Evolutionary conservation across 345 rosid genomes (phyloP).

Genomic region (Eucalyptus curtisii): DNA sequence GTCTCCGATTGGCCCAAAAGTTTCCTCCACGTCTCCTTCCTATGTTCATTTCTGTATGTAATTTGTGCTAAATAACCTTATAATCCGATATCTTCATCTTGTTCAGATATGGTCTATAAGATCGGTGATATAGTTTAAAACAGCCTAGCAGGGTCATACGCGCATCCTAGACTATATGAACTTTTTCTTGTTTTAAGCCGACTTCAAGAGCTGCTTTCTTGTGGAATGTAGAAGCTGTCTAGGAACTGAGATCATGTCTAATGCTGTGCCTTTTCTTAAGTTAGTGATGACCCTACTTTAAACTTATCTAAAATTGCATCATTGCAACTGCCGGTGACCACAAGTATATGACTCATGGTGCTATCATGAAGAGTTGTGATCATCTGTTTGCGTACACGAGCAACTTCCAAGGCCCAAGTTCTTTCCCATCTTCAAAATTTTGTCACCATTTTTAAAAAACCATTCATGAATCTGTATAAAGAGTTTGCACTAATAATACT

Average conservation of each 20-base stretch:
- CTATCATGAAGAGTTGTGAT: neutral
- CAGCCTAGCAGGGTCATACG: neutral
- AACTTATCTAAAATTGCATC: neutral
- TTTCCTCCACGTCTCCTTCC: neutral
- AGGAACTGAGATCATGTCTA: neutral
- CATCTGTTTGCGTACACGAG: neutral
- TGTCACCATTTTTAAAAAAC: no score
- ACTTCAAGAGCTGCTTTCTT: neutral
- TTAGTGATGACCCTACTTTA: neutral
- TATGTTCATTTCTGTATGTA: neutral
- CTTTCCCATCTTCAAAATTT: no score
- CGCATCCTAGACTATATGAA: neutral
- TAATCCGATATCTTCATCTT: neutral
- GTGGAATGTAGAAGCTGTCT: neutral
- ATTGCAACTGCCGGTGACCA: neutral
- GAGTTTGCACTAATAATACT: no score
- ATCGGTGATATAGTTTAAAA: neutral
- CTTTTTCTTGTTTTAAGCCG: neutral
- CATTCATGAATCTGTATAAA: no score
- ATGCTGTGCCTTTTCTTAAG: neutral
- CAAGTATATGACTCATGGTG: neutral
- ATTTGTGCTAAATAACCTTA: neutral
- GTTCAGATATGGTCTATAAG: neutral
- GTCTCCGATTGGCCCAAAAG: slow-evolving; percentile 97
- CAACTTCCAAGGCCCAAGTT: no score